Evolutionary conservation across 1,284 basidiomycete genomes (phyloP), one percentile per base, ranked within the genome.

Genomic region (Ceratobasidium sp.): DNA sequence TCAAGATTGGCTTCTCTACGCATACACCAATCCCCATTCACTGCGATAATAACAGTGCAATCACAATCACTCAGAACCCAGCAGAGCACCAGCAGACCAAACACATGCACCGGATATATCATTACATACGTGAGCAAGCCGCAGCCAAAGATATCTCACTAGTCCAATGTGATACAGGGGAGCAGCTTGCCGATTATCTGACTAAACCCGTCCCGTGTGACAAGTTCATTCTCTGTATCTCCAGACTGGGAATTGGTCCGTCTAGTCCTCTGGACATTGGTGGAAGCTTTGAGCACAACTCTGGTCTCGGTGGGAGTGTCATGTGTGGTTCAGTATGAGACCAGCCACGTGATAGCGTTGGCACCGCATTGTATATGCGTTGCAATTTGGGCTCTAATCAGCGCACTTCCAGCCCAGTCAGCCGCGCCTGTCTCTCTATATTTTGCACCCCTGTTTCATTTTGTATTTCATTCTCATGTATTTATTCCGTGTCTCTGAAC

Each of bases 21-120:
- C 3, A 20, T 6, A 49, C 13, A 10, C 49, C 53, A 11, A 28
- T 47, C 13, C 33, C 37, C 11, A 63, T 80, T 3, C 51, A 39
- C 17, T 63, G 73, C 56, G 67, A 80, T 66, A 81, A 80, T 60
- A 74, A 79, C 35, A 77, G 73, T 1, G 79, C 82, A 13, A 79
- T 82, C n/a, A 45, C 79, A 5, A 77, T 83, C 26, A 77, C 81
- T 10, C 76, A 80, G 33, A 81, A 84, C 60, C 81, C 80, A 0
- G 77, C 81, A 39, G 79, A 80, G 67, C 82, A 83, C 76, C 77
- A 78, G 15, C 69, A 79, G 0, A 80, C 81, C n/a, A 82, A 82
- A 73, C 83, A 84, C 73, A 77, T 83, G 26, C 81, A 83, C 64
- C 63, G 83, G 15, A 26, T 66, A 7, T 80, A 79, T 63, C 81